These are phyloP conservation scores for Grosmannia serpens DNA, from an alignment of 2,329 filamentous ascomycete species.

Conservation along the genomic window DNA sequence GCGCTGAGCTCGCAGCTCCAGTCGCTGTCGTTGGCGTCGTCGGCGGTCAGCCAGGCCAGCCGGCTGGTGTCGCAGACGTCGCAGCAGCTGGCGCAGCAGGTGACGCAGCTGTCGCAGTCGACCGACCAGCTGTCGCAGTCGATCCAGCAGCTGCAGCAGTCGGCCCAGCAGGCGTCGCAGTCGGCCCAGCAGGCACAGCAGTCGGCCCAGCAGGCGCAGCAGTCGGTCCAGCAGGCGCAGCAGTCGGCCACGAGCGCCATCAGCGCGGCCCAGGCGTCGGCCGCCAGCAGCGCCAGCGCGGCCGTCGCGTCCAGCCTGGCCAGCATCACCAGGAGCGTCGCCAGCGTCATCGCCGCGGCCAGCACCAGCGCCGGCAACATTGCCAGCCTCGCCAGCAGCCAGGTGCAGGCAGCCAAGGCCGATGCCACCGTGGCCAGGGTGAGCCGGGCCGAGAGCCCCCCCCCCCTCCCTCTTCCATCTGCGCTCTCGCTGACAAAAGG, in stretches of 20 bases:
- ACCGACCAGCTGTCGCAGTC: slow-evolving; percentile 20
- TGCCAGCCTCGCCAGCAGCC: slow-evolving; percentile 15
- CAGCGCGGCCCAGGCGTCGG: slow-evolving; percentile 13
- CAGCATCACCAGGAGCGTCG: slow-evolving; percentile 17
- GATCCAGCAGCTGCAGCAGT: slow-evolving; percentile 14
- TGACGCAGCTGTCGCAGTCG: slow-evolving; percentile 19
- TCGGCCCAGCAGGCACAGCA: slow-evolving; percentile 17
- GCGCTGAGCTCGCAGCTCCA: slow-evolving; percentile 18
- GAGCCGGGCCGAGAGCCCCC: slow-evolving; percentile 9
- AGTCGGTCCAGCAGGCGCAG: slow-evolving; percentile 12
- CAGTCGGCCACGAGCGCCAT: slow-evolving; percentile 13
- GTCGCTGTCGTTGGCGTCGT: slow-evolving; percentile 19
- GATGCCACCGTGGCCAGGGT: slow-evolving; percentile 20
- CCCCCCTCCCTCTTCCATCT: neutral
- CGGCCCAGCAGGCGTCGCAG: slow-evolving; percentile 16
- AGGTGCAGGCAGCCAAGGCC: slow-evolving; percentile 19
- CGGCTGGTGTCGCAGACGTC: slow-evolving; percentile 20
- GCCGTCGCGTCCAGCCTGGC: slow-evolving; percentile 17
- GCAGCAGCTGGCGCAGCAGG: slow-evolving; percentile 20
- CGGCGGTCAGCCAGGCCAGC: slow-evolving; percentile 17
- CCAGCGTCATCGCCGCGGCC: slow-evolving; percentile 17
- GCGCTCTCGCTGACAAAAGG: neutral
- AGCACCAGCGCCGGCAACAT: slow-evolving; percentile 14
- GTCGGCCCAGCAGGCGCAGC: slow-evolving; percentile 14
- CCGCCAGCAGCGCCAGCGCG: slow-evolving; percentile 17